Conservation (phyloP, 75 land plant species). For the Ceratopteris richardii region DNA sequence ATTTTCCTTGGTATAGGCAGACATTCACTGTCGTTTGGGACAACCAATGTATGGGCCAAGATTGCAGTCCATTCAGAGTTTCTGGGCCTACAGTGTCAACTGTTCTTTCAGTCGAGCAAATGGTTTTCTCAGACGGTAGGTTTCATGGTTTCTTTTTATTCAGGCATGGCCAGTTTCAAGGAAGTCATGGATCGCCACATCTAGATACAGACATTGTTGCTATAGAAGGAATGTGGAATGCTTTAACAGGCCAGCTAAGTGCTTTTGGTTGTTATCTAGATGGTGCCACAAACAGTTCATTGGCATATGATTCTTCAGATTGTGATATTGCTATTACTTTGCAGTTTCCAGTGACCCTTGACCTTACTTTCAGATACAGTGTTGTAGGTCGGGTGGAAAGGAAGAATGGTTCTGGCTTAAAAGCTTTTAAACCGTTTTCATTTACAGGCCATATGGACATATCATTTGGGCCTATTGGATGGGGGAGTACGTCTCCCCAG, state of each 20-base stretch:
- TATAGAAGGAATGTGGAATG: slow-evolving; percentile 68
- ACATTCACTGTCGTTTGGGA: slow-evolving; percentile 11
- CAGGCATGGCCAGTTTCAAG: slow-evolving; percentile 14
- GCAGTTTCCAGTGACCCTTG: slow-evolving; percentile 34
- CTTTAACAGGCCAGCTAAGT: slow-evolving; percentile 33
- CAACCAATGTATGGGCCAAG: slow-evolving; percentile 14
- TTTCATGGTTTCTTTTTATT: slow-evolving; percentile 32
- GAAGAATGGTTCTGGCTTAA: slow-evolving; percentile 14
- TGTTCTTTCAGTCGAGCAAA: slow-evolving; percentile 12
- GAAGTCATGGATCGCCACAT: not conserved
- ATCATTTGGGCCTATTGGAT: not conserved
- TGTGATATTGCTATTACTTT: slow-evolving; percentile 46
- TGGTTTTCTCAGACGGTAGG: slow-evolving; percentile 30
- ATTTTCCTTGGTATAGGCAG: slow-evolving; percentile 12
- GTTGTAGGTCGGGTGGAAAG: slow-evolving; percentile 49
- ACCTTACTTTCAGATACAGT: slow-evolving; percentile 27
- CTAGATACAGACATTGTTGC: slow-evolving; percentile 20
- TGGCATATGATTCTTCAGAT: slow-evolving; percentile 18
- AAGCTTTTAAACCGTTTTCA: slow-evolving; percentile 36
- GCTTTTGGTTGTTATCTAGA: slow-evolving; percentile 43
- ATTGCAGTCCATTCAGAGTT: slow-evolving; percentile 37
- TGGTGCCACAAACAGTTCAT: slow-evolving; percentile 9
- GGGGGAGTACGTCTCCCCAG: not conserved
- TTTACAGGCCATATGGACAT: slow-evolving; percentile 11
- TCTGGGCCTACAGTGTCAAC: slow-evolving; percentile 8